Base-by-base conservation (phyloP, 805 yeast genomes). In the Barnettozyma botsteinii region DNA sequence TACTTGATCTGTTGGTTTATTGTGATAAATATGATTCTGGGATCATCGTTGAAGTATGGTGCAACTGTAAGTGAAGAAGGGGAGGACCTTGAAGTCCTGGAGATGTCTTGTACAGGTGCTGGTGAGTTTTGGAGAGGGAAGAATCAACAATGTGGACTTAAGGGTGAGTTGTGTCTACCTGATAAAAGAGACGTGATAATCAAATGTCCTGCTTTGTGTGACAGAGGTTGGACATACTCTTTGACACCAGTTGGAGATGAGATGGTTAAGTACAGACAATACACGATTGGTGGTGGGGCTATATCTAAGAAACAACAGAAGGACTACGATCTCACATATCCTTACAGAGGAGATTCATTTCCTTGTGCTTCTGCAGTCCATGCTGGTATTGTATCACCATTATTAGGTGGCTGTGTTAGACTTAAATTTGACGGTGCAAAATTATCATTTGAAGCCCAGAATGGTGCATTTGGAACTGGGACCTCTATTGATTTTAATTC, bases 361-460 rank as follows among this genome's bases (percentile, higher is more conserved):
- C 81, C 91, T 0, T 89, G 98, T 58, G 91, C 88, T 0, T 83
- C 96, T 3, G 97, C 93, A 0, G 75, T 85, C 4, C 96, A 89
- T 60, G 79, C 89, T 2, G 96, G 96, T 2, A 59, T 80, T 0
- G 64, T 88, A 1, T 81, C 93, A 0, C 81, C 91, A 12, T 53
- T 69, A 21, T 65, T 64, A 42, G 98, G 98, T 2, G 96, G 95
- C 0, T 82, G 91, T 56, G 88, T 85, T 1, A 66, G 72, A 37
- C 48, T 84, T 14, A 62, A 77, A 2, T 80, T 76, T 57, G 54
- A 61, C 8, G 87, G 91, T 7, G 62, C 73, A 3, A 72, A 71
- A 34, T 56, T 58, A 2, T 41, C 49, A 1, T 88, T 84, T 51
- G 64, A 65, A 0, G 57, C 79, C 0, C 51, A 65, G 1, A 41